Evolutionary conservation across 257 asterid genomes (phyloP), one percentile per base, ranked within the genome.

Genomic region (Petunia secreta): DNA sequence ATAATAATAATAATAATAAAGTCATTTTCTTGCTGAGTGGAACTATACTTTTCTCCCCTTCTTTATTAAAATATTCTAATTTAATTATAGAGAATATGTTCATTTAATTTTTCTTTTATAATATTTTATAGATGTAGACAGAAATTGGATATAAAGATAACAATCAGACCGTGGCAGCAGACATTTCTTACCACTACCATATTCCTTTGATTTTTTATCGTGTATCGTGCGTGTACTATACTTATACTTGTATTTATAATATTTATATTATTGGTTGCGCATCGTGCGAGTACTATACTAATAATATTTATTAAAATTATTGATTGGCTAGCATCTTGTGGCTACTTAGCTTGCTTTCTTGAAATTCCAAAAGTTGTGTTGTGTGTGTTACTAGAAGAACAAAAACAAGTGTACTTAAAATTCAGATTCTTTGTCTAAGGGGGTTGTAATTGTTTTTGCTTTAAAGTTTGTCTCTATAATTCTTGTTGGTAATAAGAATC

Each of bases 101-200:
- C 41, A 65, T 78, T 60, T 53, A 77, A 43, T 54, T 7, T 81
- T 76, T 76, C 16, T 15, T 39, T 50, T 85, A 80, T 85, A 80
- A 77, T 79, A 88, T 88, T 87, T 81, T 25, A 25, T 82, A 89
- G 97, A 86, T 86, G 87, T 84, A 60, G 87, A 85, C 82, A 77
- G 84, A 80, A 86, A 75, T 87, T 84, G 87, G 89, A 84, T 87
- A 87, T 89, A 88, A 97, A 93, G 97, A 93, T 90, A 91, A 91
- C 90, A 25, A 25, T 25, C 25, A 95, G 94, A 90, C 91, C 87
- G 87, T 86, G 87, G 91, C 74, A 88, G 91, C 94, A 87, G 90
- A 87, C 97, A 92, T 87, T 92, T 90, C 92, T 88, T 73, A 50
- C 46, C 78, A 87, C 93, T 93, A 87, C 95, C 97, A 85, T 90